Conservation (phyloP, 768 basidiomycete genomes). For the Pisolithus microcarpus region DNA sequence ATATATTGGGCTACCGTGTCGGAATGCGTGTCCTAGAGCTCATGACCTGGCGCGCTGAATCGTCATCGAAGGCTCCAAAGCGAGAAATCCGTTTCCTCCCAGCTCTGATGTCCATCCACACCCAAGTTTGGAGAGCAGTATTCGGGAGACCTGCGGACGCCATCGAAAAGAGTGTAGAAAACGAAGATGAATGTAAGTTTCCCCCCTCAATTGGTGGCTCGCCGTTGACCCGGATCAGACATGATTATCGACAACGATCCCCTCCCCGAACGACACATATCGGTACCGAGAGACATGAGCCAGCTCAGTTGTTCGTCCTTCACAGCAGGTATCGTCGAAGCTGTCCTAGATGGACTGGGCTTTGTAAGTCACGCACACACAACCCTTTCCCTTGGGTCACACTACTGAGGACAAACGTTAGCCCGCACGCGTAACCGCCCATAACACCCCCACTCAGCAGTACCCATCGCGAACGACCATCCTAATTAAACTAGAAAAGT, state of each 20-base stretch:
- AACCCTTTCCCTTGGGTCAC: background rate
- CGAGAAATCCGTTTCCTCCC: constrained; percentile 88
- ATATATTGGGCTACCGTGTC: constrained; percentile 88
- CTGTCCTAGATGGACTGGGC: constrained; percentile 87
- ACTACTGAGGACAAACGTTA: constrained; percentile 27
- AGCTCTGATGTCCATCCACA: constrained; percentile 89
- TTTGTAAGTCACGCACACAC: constrained; percentile 57
- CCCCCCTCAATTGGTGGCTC: background rate
- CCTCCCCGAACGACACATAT: constrained; percentile 82
- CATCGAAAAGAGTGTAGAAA: constrained; percentile 93
- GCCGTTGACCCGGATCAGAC: constrained; percentile 40
- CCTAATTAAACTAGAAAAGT: constrained; percentile 90
- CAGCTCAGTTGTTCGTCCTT: constrained; percentile 95
- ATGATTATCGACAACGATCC: constrained; percentile 99
- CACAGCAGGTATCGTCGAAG: constrained; percentile 95
- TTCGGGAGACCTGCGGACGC: constrained; percentile 93
- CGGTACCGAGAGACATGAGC: constrained; percentile 90
- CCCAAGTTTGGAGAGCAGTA: constrained; percentile 90
- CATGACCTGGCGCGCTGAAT: constrained; percentile 73
- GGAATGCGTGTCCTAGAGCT: constrained; percentile 84
- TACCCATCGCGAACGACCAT: constrained; percentile 88
- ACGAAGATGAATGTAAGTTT: constrained; percentile 88
- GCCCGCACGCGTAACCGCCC: constrained; percentile 96
- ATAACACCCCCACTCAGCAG: constrained; percentile 79
- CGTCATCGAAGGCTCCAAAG: constrained; percentile 80